Base-by-base conservation (phyloP, 441 rosid genomes). In the Jatropha podagrica region DNA sequence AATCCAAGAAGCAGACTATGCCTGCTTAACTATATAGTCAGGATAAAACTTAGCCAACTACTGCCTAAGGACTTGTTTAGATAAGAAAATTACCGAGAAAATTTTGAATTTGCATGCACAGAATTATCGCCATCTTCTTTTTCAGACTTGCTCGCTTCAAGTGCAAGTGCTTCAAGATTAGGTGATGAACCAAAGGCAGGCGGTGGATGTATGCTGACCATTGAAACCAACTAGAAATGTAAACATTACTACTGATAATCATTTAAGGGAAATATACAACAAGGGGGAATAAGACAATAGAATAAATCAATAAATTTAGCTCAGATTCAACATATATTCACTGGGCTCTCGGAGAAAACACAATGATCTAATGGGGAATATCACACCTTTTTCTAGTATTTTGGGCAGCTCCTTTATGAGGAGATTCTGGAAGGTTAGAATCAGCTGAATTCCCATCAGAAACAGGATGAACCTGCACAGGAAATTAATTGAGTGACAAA, bases 151-250 rank as follows among this genome's bases (percentile, higher is more conserved):
- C 81, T 81, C 27, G 87, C 85, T 70, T 83, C 91, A 68, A 84
- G 85, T 17, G 91, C 84, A 76, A 90, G 77, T 62, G 88, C 89
- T 80, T 88, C 97, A 37, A 92, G 88, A 84, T 87, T 90, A 11
- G 91, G 88, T 18, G 94, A 87, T 75, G 98, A 92, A 69, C 98
- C 97, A 87, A 92, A 96, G 44, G 98, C 89, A 20, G 97, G 96
- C 14, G 97, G 99, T 46, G 94, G 94, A 83, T 92, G 98, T 62
- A 81, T 74, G 74, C 96, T 93, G 94, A 77, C 65, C 85, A 85
- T 75, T 72, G 74, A 81, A 85, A 84, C 68, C 60, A 73, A 68
- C 65, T 61, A 59, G 10, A n/a, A 12, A 37, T 69, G 68, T 77
- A 74, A 83, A 72, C 74, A 79, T 62, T 27, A 26, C 65, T 23